Conservation (phyloP, 345 rosid species). For the Brassica napus region Da-Ae NC_063436.1:9821501-9822000, state of each 20-base stretch:
- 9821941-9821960: background rate
- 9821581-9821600: background rate
- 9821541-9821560: background rate
- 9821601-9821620: background rate
- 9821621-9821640: background rate
- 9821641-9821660: background rate
- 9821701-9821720: no score
- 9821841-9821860: background rate
- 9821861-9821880: no score
- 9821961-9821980: background rate
- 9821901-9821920: background rate
- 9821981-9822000: background rate
- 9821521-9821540: background rate
- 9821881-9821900: background rate
- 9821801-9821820: background rate
- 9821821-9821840: background rate
- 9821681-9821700: background rate
- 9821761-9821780: no score
- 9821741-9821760: background rate
- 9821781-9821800: background rate
- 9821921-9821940: background rate
- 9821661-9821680: background rate
- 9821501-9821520: constrained; percentile 40
- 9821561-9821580: background rate
- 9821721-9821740: no score